These are phyloP conservation scores for Linderniella brevidens DNA, from an alignment of 257 asterid species.

Conservation along the genomic window DNA sequence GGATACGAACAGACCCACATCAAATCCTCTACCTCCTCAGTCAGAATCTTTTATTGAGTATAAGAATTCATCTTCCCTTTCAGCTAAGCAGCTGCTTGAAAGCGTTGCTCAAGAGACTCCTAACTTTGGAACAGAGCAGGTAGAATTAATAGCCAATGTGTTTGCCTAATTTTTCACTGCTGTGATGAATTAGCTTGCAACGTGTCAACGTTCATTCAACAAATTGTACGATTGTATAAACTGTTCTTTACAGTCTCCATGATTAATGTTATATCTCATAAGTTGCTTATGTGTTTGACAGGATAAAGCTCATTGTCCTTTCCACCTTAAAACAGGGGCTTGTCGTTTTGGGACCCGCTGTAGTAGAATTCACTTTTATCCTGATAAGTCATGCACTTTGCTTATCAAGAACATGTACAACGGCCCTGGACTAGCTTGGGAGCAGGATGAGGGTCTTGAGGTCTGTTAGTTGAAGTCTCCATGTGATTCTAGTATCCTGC, in stretches of 20 bases:
- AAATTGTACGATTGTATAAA: neutral
- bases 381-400: slow-evolving; percentile 83
- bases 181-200: neutral
- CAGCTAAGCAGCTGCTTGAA: slow-evolving; percentile 76
- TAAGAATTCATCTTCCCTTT: slow-evolving; percentile 33
- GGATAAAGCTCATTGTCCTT: slow-evolving; percentile 99
- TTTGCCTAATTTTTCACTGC: too few species aligned
- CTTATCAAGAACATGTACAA: slow-evolving; percentile 84
- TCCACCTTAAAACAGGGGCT: slow-evolving; percentile 95
- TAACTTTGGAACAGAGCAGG: slow-evolving; percentile 96
- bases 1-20: slow-evolving; percentile 77
- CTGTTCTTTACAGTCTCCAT: slow-evolving; percentile 4
- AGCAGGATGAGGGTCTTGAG: slow-evolving; percentile 99
- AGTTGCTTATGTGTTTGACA: slow-evolving; percentile 27
- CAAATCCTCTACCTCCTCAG: slow-evolving; percentile 93
- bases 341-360: slow-evolving; percentile 89
- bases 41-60: slow-evolving; percentile 57
- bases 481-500: slow-evolving; percentile 94
- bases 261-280: slow-evolving; percentile 15
- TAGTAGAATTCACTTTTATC: slow-evolving; percentile 91
- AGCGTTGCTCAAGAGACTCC: slow-evolving; percentile 89
- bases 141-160: slow-evolving; percentile 6
- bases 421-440: slow-evolving; percentile 98
- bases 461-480: slow-evolving; percentile 90
- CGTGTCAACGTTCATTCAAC: slow-evolving; percentile 6